phyloP scores from a whole-genome alignment of 805 yeast species.

The Myxozyma monticola region DNA sequence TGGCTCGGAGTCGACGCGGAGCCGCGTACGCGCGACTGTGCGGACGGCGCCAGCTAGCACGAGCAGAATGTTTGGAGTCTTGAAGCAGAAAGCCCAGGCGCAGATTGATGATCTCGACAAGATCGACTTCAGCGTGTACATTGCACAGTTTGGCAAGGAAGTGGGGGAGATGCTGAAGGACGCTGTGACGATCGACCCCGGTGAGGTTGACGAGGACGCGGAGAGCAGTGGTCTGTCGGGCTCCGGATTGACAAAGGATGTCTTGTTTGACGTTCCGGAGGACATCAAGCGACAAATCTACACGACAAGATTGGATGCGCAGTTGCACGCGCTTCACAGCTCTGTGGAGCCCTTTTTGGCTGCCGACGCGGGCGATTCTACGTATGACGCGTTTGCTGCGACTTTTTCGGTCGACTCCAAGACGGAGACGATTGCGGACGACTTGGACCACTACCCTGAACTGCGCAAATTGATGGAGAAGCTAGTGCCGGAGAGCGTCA shows the following conservation, averaged over 20 bases:
- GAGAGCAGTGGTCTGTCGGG: not conserved
- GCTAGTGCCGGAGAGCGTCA: slow-evolving; percentile 64
- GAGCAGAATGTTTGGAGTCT: slow-evolving; percentile 36
- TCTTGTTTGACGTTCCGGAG: slow-evolving; percentile 22
- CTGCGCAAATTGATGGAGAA: slow-evolving; percentile 56
- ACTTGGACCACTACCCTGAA: slow-evolving; percentile 52
- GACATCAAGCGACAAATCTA: slow-evolving; percentile 29
- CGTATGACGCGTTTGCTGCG: slow-evolving; percentile 41
- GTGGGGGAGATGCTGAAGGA: slow-evolving; percentile 46
- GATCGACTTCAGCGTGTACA: slow-evolving; percentile 72
- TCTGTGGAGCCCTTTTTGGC: slow-evolving; percentile 49
- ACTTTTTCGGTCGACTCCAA: slow-evolving; percentile 49
- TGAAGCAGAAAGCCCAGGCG: slow-evolving; percentile 53
- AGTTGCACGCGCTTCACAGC: slow-evolving; percentile 55
- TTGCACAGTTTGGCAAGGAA: slow-evolving; percentile 55
- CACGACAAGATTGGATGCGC: slow-evolving; percentile 59
- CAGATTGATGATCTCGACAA: slow-evolving; percentile 69
- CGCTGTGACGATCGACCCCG: slow-evolving; percentile 39
- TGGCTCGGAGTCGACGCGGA: slow-evolving; percentile 6
- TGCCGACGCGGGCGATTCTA: slow-evolving; percentile 36
- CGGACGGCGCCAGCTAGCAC: slow-evolving; percentile 26
- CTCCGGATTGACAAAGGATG: slow-evolving; percentile 13
- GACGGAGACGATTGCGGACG: slow-evolving; percentile 52
- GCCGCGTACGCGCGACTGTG: slow-evolving; percentile 5
- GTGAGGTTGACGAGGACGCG: slow-evolving; percentile 10